Evolutionary conservation across 164 flowering plant species (phyloP).

Genomic region (Stephania cephalantha): DNA sequence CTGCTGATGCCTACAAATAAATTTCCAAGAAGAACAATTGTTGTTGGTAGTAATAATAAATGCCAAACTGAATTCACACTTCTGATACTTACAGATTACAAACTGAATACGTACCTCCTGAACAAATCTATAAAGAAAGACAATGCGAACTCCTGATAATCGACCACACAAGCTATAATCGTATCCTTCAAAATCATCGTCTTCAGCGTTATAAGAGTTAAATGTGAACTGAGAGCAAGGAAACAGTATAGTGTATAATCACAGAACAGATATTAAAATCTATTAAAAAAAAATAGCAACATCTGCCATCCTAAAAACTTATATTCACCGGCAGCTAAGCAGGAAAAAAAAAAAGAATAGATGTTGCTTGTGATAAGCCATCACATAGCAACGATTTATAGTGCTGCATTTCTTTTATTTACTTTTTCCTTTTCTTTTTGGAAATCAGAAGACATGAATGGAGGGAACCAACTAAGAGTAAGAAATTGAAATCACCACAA

Average conservation of each 20-base stretch:
- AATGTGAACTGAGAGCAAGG: slow-evolving; percentile 59
- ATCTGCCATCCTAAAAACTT: neutral
- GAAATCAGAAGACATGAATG: neutral
- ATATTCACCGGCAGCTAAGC: slow-evolving; percentile 4
- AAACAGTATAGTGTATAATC: neutral
- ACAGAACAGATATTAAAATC: neutral
- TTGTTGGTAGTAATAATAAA: neutral
- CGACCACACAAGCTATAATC: slow-evolving; percentile 82
- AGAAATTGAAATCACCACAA: neutral
- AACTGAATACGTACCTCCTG: slow-evolving; percentile 61
- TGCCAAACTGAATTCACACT: neutral
- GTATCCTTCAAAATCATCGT: slow-evolving; percentile 95
- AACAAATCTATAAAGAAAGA: slow-evolving; percentile 89
- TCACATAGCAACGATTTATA: neutral
- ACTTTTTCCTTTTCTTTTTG: neutral
- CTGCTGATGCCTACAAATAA: neutral
- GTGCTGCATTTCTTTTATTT: neutral
- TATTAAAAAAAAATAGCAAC: neutral
- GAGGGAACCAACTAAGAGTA: neutral
- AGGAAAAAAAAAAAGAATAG: neutral
- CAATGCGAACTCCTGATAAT: slow-evolving; percentile 91
- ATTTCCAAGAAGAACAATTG: neutral
- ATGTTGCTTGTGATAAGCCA: neutral
- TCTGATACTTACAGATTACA: neutral
- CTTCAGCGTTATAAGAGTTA: slow-evolving; percentile 75